Conservation (phyloP, 1,284 basidiomycete genomes). For the Cutaneotrichosporon dermatis region DNA sequence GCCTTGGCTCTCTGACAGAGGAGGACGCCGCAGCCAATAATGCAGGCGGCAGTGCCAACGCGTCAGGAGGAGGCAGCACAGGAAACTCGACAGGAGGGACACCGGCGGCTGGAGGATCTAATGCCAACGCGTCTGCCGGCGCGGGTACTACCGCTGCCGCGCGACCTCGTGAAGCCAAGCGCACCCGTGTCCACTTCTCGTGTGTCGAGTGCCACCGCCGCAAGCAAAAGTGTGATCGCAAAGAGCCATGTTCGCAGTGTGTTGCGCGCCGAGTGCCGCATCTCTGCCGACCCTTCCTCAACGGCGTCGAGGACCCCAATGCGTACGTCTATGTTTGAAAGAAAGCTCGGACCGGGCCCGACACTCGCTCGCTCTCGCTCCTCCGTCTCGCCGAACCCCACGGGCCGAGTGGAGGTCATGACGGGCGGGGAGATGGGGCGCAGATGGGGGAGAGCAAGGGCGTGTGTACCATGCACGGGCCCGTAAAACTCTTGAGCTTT, state of each 20-base stretch:
- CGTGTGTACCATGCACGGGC: neutral
- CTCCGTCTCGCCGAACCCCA: neutral
- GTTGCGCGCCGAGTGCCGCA: slow-evolving; percentile 49
- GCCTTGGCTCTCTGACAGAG: slow-evolving; percentile 25
- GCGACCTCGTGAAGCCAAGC: slow-evolving; percentile 31
- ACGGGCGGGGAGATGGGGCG: too few relatives aligned
- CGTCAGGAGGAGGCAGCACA: neutral
- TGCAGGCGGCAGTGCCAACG: neutral
- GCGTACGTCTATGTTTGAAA: slow-evolving; percentile 30
- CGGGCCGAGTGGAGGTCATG: neutral
- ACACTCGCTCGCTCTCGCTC: neutral
- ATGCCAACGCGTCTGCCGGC: slow-evolving; percentile 21
- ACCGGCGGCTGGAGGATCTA: slow-evolving; percentile 16
- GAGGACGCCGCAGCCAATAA: slow-evolving; percentile 30
- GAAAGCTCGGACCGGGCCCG: neutral
- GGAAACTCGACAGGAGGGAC: neutral
- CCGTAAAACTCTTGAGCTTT: too few relatives aligned
- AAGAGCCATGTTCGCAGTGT: slow-evolving; percentile 50
- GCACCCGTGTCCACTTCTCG: slow-evolving; percentile 48
- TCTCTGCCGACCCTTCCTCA: slow-evolving; percentile 50
- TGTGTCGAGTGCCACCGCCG: slow-evolving; percentile 50
- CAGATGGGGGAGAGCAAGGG: too few relatives aligned
- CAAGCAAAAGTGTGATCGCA: slow-evolving; percentile 48
- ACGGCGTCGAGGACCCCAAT: slow-evolving; percentile 50
- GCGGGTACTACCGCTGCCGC: slow-evolving; percentile 24